Evolutionary conservation across 2,329 filamentous ascomycete species (phyloP).

Genomic region (Atkinsonella hypoxylon): DNA sequence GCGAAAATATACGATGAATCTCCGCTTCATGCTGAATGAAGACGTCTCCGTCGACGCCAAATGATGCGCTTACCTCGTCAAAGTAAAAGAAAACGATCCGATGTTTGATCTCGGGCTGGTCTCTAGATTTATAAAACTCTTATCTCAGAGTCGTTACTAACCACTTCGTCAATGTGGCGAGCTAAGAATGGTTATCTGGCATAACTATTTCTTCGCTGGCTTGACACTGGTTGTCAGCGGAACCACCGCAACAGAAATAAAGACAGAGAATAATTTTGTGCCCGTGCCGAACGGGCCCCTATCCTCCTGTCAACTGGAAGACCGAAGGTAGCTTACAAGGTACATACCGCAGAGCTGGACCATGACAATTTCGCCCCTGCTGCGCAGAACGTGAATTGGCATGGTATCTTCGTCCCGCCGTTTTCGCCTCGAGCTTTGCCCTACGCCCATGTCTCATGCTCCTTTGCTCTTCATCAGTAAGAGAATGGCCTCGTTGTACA

Average conservation of each 20-base stretch:
- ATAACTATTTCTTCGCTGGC: slow-evolving; percentile 19
- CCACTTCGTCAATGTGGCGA: slow-evolving; percentile 22
- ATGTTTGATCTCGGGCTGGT: slow-evolving; percentile 16
- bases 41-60: slow-evolving; percentile 15
- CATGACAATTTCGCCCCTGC: slow-evolving; percentile 16
- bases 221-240: slow-evolving; percentile 35
- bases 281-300: slow-evolving; percentile 6
- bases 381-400: slow-evolving; percentile 14
- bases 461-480: too few species aligned
- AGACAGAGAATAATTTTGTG: background rate
- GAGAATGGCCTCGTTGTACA: background rate
- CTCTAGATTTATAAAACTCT: slow-evolving; percentile 10
- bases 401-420: slow-evolving; percentile 4
- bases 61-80: slow-evolving; percentile 14
- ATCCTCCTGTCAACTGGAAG: slow-evolving; percentile 12
- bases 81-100: background rate
- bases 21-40: slow-evolving; percentile 22
- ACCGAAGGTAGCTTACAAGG: slow-evolving; percentile 15
- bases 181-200: slow-evolving; percentile 23
- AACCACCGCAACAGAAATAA: slow-evolving; percentile 13
- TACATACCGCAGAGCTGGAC: slow-evolving; percentile 19
- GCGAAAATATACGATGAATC: slow-evolving; percentile 15
- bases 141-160: slow-evolving; percentile 16
- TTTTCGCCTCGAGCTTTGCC: slow-evolving; percentile 2
- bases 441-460: background rate